These are phyloP conservation scores for Chrysoporthe puriensis DNA, from an alignment of 2,329 filamentous ascomycete genomes.

Conservation along the genomic window DNA sequence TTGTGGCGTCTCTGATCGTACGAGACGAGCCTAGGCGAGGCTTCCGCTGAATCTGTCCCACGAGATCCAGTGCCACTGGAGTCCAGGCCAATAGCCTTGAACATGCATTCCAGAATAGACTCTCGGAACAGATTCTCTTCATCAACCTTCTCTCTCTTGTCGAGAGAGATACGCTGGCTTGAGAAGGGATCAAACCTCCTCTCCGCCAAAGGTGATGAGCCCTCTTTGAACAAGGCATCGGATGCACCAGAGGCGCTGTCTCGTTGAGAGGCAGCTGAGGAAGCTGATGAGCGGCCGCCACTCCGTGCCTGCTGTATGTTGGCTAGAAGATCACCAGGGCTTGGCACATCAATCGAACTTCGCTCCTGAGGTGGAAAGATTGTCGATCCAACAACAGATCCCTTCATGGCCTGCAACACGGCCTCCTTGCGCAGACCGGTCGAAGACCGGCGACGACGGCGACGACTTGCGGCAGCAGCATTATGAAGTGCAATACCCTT, in stretches of 20 bases:
- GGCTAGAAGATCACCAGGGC: constrained; percentile 78
- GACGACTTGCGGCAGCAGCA: constrained; percentile 63
- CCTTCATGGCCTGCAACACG: constrained; percentile 68
- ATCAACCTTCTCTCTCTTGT: constrained; percentile 80
- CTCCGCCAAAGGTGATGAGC: constrained; percentile 52
- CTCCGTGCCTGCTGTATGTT: constrained; percentile 73
- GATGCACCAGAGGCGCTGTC: constrained; percentile 32
- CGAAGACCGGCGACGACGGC: constrained; percentile 65
- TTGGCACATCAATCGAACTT: constrained; percentile 54
- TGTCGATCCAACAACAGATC: constrained; percentile 47
- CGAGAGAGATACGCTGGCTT: constrained; percentile 57
- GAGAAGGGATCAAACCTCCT: constrained; percentile 60
- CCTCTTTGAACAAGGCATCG: constrained; percentile 41
- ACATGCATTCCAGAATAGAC: constrained; percentile 92
- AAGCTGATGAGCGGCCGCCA: constrained; percentile 49
- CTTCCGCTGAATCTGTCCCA: constrained; percentile 77
- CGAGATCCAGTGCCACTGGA: constrained; percentile 66
- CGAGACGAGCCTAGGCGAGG: constrained; percentile 81
- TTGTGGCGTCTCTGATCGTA: constrained; percentile 83
- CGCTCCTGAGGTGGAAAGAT: constrained; percentile 47
- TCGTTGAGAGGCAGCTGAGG: constrained; percentile 36
- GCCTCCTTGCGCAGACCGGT: constrained; percentile 80
- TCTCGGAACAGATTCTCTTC: constrained; percentile 89
- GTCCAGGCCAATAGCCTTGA: constrained; percentile 86
- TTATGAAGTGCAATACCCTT: constrained; percentile 98